Conservation (phyloP, 257 asterid genomes). For the Petunia secreta region DNA sequence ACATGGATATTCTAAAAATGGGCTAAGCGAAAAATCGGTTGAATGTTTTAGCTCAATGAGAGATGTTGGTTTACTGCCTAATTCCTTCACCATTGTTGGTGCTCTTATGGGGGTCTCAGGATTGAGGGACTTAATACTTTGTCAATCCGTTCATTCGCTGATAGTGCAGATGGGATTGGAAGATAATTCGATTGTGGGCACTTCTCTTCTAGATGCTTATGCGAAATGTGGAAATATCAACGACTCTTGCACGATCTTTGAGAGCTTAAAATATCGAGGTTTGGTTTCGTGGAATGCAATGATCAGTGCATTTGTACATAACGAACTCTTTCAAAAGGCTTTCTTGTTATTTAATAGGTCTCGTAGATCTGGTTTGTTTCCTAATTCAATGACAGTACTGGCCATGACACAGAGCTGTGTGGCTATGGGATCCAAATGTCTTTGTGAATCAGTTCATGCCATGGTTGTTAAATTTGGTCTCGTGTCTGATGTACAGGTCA, state of each 20-base stretch:
- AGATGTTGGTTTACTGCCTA: slow-evolving; percentile 13
- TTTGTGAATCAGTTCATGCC: slow-evolving; percentile 34
- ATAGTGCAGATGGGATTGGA: slow-evolving; percentile 33
- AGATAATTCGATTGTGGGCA: slow-evolving; percentile 28
- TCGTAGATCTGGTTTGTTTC: slow-evolving; percentile 22
- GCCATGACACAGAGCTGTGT: slow-evolving; percentile 24
- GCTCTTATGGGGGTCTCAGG: slow-evolving; percentile 28
- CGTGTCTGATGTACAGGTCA: slow-evolving; percentile 6
- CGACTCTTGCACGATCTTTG: slow-evolving; percentile 27
- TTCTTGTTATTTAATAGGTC: slow-evolving; percentile 24
- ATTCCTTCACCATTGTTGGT: slow-evolving; percentile 33
- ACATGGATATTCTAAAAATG: slow-evolving; percentile 35
- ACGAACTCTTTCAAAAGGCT: slow-evolving; percentile 25
- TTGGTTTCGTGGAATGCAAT: slow-evolving; percentile 35
- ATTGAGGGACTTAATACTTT: slow-evolving; percentile 26
- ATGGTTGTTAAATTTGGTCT: slow-evolving; percentile 20
- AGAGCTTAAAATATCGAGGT: slow-evolving; percentile 10
- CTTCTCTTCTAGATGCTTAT: slow-evolving; percentile 30
- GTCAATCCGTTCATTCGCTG: slow-evolving; percentile 26
- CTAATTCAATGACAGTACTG: slow-evolving; percentile 24
- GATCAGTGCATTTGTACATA: slow-evolving; percentile 29
- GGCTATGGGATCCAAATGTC: slow-evolving; percentile 16
- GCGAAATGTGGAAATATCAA: slow-evolving; percentile 23
- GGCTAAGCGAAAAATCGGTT: neutral
- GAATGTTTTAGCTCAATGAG: slow-evolving; percentile 27